A percentile compares a stretch with the other conserved stretches of the same genome.
Evolutionary conservation across 345 rosid genomes (phyloP).

Genomic region (Lepidium aucheri): DNA sequence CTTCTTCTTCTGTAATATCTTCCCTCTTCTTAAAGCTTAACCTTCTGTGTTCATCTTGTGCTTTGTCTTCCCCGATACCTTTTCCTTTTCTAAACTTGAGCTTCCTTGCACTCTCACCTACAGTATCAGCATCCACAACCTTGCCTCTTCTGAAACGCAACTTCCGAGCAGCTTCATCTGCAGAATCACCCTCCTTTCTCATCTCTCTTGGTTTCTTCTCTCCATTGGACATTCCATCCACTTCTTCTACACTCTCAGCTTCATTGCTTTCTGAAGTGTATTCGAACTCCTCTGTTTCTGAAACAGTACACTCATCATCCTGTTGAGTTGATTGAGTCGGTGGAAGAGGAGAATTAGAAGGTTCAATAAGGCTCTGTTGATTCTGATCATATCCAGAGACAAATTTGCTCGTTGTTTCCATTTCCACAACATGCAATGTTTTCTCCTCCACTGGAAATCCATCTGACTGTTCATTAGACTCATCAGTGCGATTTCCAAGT

Average conservation of each 20-base stretch:
- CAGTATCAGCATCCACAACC: constrained; percentile 46
- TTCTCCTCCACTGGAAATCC: constrained; percentile 43
- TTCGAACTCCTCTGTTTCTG: constrained; percentile 38
- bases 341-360: constrained; percentile 5
- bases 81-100: constrained; percentile 66
- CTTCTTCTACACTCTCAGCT: constrained; percentile 41
- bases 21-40: constrained; percentile 52
- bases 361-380: constrained; percentile 30
- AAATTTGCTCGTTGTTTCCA: constrained; percentile 32
- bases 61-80: constrained; percentile 34
- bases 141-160: constrained; percentile 65
- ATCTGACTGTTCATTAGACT: constrained; percentile 22
- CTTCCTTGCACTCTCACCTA: constrained; percentile 47
- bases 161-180: constrained; percentile 38
- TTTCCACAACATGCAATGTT: constrained; percentile 55
- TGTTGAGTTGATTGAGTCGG: constrained; percentile 26
- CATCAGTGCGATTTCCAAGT: constrained; percentile 8
- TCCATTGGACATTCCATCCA: constrained; percentile 30
- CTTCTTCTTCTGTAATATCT: constrained; percentile 22
- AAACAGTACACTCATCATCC: constrained; percentile 27
- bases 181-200: constrained; percentile 24
- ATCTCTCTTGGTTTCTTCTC: constrained; percentile 23
- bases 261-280: constrained; percentile 22
- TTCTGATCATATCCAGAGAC: constrained; percentile 31
- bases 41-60: constrained; percentile 30